phyloP scores from a whole-genome alignment of 2,329 filamentous ascomycete genomes.

The Incumbomyces lentus region DNA sequence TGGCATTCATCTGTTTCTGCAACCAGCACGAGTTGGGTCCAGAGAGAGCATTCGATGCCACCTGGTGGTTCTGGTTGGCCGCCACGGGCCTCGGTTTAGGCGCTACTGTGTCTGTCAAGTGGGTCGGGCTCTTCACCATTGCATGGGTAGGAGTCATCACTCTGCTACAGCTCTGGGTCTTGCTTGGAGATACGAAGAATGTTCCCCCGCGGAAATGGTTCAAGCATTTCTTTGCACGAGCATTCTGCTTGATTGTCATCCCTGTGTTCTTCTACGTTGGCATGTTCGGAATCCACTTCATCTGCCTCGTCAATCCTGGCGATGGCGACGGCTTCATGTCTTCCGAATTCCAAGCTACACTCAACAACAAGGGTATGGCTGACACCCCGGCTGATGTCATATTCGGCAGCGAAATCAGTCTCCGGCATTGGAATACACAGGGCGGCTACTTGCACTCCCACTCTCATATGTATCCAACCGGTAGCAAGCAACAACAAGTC shows the following conservation, averaged over 20 bases:
- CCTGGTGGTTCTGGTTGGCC: conserved; percentile 97
- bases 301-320: conserved; percentile 85
- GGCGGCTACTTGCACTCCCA: conserved; percentile 97
- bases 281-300: conserved; percentile 96
- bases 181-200: conserved; percentile 78
- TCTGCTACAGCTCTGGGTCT: conserved; percentile 82
- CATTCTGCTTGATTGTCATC: conserved; percentile 85
- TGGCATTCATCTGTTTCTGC: conserved; percentile 84
- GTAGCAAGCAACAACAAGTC: conserved; percentile 97
- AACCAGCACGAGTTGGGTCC: conserved; percentile 96
- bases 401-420: conserved; percentile 71
- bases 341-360: conserved; percentile 93
- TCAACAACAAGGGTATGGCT: conserved; percentile 94
- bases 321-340: conserved; percentile 99
- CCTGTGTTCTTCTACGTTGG: conserved; percentile 84
- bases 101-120: conserved; percentile 90
- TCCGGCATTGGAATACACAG: conserved; percentile 94
- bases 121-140: conserved; percentile 97
- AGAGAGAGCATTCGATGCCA: conserved; percentile 70
- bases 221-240: conserved; percentile 86
- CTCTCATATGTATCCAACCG: conserved; percentile 90
- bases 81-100: conserved; percentile 80
- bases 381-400: conserved; percentile 87
- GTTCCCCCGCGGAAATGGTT: conserved; percentile 78
- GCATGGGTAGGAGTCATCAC: conserved; percentile 94